Evolutionary conservation across 371 early-diverging fungal species (phyloP), one percentile per base, ranked within the genome.

Genomic region (Mucor mucedo): DNA sequence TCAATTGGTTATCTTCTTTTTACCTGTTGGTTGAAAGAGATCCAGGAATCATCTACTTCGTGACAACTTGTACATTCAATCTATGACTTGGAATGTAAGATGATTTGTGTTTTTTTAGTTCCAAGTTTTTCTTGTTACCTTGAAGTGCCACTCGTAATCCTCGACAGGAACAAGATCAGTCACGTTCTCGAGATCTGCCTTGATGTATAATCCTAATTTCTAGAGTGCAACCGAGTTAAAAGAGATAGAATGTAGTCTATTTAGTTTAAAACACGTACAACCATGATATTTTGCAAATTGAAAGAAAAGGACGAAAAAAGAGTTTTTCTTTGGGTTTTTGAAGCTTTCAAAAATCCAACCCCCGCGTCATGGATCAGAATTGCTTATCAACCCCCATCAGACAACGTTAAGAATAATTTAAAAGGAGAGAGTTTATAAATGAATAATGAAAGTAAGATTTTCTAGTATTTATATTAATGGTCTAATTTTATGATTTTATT

Each of bases 101-200:
- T 21, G 21, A 21, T 21, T 21, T 21, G 21, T 21, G 21, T 21
- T 21, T 21, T 4, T 16, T 53, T 44, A 48, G 57, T 21, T 21
- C 8, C 41, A 41, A 14, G 2, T 41, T 44, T 44, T 44, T 44
- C 47, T 21, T 47, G 8, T 16, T 65, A 88, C 86, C 83, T 89
- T 91, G 75, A 95, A 91, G 66, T 86, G 80, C 91, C 90, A 95
- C 58, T 87, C 85, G 55, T 87, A 88, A 13, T 74, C 82, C 33
- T 83, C 82, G 2, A 72, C 72, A 11, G 92, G 91, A 42, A 71
- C 72, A 40, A 94, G 75, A 61, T 89, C 85, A 10, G 93, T 92
- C 9, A 94, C 86, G 73, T 93, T 93, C 56, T 86, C 87, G 50
- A 95, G 88, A 64, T 92, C 92, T 40, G 93, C 93, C 68, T 89